Percentiles rank a stretch among this genome's conserved stretches.
Conservation (phyloP, 345 rosid genomes). For the Euphorbia tirucalli region DNA sequence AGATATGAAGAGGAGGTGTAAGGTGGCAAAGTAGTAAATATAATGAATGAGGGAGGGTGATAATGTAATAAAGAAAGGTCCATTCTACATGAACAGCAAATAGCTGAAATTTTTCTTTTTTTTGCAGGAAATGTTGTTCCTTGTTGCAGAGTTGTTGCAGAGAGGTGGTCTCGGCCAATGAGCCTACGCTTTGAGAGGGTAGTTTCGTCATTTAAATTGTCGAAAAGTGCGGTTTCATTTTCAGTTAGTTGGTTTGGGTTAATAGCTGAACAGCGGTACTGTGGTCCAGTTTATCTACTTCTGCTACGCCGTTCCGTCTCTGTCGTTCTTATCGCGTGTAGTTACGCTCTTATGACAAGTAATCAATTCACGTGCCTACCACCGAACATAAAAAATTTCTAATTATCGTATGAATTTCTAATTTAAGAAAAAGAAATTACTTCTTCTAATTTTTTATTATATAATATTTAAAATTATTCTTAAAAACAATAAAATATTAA, state of each 20-base stretch:
- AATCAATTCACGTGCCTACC: neutral
- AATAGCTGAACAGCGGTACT: slow-evolving; percentile 6
- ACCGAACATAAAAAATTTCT: neutral
- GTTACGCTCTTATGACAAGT: neutral
- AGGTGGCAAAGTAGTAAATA: slow-evolving; percentile 57
- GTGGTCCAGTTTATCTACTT: neutral
- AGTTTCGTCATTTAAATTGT: slow-evolving; percentile 30
- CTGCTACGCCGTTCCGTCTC: neutral
- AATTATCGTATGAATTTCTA: too few relatives aligned
- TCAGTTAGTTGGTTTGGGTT: slow-evolving; percentile 44
- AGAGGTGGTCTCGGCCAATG: slow-evolving; percentile 45
- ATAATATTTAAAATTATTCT: too few relatives aligned
- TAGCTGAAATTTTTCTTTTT: slow-evolving; percentile 4
- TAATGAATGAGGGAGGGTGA: slow-evolving; percentile 38
- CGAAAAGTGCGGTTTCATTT: neutral
- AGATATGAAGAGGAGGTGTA: neutral
- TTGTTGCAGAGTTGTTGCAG: slow-evolving; percentile 45
- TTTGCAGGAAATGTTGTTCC: slow-evolving; percentile 30
- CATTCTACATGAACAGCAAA: slow-evolving; percentile 20
- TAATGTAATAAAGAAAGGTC: slow-evolving; percentile 13
- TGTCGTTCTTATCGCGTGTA: neutral
- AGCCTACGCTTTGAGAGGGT: slow-evolving; percentile 33
- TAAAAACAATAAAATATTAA: too few relatives aligned
- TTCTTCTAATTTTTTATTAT: too few relatives aligned
- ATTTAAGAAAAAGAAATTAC: too few relatives aligned